These are phyloP conservation scores for Stylonectria norvegica DNA, from an alignment of 2,329 filamentous ascomycete genomes.

Conservation along the genomic window DNA sequence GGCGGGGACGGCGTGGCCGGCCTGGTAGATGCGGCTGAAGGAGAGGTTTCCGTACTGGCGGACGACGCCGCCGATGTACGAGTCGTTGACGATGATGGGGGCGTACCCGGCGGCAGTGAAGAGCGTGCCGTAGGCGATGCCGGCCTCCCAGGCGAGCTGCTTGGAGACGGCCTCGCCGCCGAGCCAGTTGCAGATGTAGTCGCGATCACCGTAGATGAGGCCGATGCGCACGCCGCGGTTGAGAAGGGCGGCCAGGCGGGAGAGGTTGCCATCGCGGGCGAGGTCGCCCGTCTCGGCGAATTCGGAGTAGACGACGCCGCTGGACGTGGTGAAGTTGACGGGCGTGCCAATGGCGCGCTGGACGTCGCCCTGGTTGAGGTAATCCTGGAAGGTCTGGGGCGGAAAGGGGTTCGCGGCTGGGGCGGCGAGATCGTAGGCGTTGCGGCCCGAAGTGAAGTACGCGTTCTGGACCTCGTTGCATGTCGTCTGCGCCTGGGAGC, in stretches of 20 bases:
- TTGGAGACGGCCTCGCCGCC: slow-evolving; percentile 74
- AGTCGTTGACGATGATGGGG: slow-evolving; percentile 64
- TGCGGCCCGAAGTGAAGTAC: slow-evolving; percentile 55
- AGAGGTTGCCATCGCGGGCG: slow-evolving; percentile 58
- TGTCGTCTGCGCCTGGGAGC: slow-evolving; percentile 45
- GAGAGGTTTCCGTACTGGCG: slow-evolving; percentile 73
- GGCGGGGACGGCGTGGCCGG: slow-evolving; percentile 60
- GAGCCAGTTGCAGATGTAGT: slow-evolving; percentile 64
- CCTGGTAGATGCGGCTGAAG: slow-evolving; percentile 64
- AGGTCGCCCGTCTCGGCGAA: slow-evolving; percentile 57
- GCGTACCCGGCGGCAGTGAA: slow-evolving; percentile 70
- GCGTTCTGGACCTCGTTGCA: slow-evolving; percentile 52
- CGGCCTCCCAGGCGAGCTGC: slow-evolving; percentile 50
- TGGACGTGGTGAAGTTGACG: slow-evolving; percentile 55
- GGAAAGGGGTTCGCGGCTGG: slow-evolving; percentile 59
- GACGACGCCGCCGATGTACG: slow-evolving; percentile 68
- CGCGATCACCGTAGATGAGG: slow-evolving; percentile 65
- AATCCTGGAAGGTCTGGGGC: slow-evolving; percentile 56
- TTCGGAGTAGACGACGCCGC: slow-evolving; percentile 42
- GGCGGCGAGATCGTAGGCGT: slow-evolving; percentile 60
- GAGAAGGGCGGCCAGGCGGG: slow-evolving; percentile 58
- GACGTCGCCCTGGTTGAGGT: slow-evolving; percentile 58
- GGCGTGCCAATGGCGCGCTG: slow-evolving; percentile 60
- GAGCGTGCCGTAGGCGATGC: slow-evolving; percentile 43
- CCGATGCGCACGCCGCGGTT: slow-evolving; percentile 64